Evolutionary conservation across 2,329 filamentous ascomycete genomes (phyloP).

Genomic region (Arachnopeziza araneosa): DNA sequence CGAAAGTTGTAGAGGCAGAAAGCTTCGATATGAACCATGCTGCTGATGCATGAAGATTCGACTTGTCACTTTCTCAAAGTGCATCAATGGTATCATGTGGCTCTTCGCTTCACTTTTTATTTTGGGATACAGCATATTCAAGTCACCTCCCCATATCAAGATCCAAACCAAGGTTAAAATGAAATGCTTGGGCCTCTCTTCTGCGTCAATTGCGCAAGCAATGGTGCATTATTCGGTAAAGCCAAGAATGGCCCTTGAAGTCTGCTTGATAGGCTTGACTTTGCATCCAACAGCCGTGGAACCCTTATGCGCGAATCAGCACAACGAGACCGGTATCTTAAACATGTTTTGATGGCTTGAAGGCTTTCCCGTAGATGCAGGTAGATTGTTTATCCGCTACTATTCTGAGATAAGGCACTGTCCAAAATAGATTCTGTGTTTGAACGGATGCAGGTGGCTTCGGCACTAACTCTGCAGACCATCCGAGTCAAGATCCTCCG

Average conservation of each 20-base stretch:
- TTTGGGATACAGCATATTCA: neutral
- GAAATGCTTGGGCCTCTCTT: neutral
- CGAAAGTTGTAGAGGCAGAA: neutral
- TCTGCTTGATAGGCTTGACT: neutral
- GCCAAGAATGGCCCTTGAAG: neutral
- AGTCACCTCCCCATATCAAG: conserved; percentile 4
- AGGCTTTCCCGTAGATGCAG: neutral
- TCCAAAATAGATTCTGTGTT: neutral
- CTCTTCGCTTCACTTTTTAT: neutral
- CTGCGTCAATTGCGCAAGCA: neutral
- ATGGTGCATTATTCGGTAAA: neutral
- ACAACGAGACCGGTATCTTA: neutral
- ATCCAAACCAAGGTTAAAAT: neutral
- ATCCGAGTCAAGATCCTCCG: neutral
- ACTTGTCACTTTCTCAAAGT: conserved; percentile 10
- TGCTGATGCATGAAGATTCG: neutral
- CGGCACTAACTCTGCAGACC: neutral
- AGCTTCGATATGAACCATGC: neutral
- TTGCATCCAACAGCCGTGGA: neutral
- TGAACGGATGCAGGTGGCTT: neutral
- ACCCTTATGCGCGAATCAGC: neutral
- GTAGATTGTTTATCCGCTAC: neutral
- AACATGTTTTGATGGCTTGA: neutral
- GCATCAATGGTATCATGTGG: conserved; percentile 5
- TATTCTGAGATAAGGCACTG: neutral